Evolutionary conservation across 345 rosid genomes (phyloP), one percentile per base, ranked within the genome.

Genomic region (Stellera chamaejasme): DNA sequence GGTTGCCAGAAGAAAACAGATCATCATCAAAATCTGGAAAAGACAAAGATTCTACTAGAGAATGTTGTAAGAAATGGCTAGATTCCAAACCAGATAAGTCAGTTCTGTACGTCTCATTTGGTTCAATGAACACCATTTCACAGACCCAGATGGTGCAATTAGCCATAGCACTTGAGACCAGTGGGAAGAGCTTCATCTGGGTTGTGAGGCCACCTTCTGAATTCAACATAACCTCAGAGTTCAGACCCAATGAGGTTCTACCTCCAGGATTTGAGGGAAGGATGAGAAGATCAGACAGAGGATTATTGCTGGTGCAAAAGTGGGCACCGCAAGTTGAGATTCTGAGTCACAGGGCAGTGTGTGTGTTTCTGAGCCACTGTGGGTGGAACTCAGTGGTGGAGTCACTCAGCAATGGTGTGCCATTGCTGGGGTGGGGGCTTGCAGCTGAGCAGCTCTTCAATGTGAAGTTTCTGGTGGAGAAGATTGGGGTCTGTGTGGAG

Each of bases 371-470:
- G 69, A 87, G 83, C 48, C 96, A 87, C 39, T 84, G 96, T 45
- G 96, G 96, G 27, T 87, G 96, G 96, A 84, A 84, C 67, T 87
- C 96, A 14, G 79, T 66, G 64, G 77, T 84, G 16, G 96, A 87
- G 55, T 65, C 85, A 3, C 59, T 84, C 19, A 76, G 73, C 63
- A 48, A 61, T 23, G 96, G 96, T 2, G 85, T 87, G 47, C 85
- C 92, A n/a, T 26, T 87, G 59, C 66, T 87, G 0, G 92, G 96
- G 14, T 87, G 96, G 96, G 78, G 80, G 0, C 72, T 84, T 87
- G 89, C 96, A 7, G 92, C 47, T 0, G 92, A 87, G 77, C 96
- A 87, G 46, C 82, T 78, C 61, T 80, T 84, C 56, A 87, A 87
- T 54, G 82, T 79, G 27, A 78, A 70, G 66, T 67, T 82, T 58